A percentile compares a stretch with the other conserved stretches of the same genome.
These are phyloP conservation scores for Dictyostelium capitatum DNA, from an alignment of 78 protist genomes.

Conservation along the genomic window DNA sequence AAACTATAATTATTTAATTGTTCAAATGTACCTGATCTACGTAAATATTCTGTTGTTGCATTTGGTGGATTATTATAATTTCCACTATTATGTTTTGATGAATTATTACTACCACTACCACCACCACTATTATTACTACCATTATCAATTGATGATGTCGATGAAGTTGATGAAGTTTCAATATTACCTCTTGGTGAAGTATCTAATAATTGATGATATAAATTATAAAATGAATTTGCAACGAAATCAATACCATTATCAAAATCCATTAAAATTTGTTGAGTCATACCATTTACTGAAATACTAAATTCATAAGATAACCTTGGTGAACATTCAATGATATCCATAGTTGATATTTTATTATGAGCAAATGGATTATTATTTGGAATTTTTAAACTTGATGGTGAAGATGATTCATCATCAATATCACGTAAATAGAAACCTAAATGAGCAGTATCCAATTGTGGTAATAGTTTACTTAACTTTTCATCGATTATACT, in stretches of 20 bases:
- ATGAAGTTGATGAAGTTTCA: not conserved
- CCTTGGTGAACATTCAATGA: constrained; percentile 34
- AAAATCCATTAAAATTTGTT: constrained; percentile 11
- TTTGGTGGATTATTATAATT: not conserved
- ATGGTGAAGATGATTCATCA: not conserved
- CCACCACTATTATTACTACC: not conserved
- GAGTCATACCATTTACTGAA: not conserved
- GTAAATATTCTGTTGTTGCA: not conserved
- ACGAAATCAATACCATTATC: constrained; percentile 24
- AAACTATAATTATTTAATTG: not conserved
- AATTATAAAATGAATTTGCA: constrained; percentile 2
- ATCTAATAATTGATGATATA: not conserved
- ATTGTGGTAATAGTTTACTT: not conserved
- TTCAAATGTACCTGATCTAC: not conserved
- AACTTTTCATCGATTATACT: constrained; percentile 23
- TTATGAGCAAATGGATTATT: constrained; percentile 45
- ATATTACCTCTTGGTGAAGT: not conserved
- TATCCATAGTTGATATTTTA: constrained; percentile 64
- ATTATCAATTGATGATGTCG: not conserved
- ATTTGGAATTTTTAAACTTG: not conserved
- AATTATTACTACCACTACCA: not conserved
- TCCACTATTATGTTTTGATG: not conserved
- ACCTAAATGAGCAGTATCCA: constrained; percentile 55
- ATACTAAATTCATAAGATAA: constrained; percentile 35
- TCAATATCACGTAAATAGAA: constrained; percentile 19